A percentile compares a stretch with the other conserved stretches of the same genome.
Evolutionary conservation across 352 stramenopile genomes (phyloP).

Genomic region (Thraustochytrium sp.): DNA sequence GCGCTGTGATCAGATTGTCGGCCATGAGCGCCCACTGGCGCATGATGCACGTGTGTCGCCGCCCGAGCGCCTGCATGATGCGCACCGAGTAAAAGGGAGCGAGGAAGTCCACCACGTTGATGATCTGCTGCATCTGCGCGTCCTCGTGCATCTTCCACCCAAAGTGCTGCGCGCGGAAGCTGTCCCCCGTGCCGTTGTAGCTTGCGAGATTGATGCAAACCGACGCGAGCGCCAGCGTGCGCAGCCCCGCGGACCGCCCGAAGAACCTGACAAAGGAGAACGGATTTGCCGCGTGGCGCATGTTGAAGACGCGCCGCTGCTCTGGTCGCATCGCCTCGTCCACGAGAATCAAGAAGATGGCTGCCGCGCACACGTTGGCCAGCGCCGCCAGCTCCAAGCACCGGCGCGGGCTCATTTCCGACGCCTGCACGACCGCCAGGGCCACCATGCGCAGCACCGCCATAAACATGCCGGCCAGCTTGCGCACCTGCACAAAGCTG

Average conservation of each 20-base stretch:
- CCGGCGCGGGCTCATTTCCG: background rate
- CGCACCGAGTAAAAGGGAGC: conserved; percentile 1
- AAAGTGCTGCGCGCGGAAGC: background rate
- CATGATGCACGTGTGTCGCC: background rate
- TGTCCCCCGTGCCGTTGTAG: conserved; percentile 14
- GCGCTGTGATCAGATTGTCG: background rate
- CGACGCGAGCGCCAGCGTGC: background rate
- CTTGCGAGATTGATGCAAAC: background rate
- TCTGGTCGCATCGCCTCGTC: background rate
- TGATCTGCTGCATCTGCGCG: conserved; percentile 28
- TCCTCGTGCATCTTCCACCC: conserved; percentile 12
- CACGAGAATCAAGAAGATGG: background rate
- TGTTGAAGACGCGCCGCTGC: background rate
- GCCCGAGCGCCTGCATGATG: background rate
- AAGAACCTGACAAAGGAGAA: conserved; percentile 36
- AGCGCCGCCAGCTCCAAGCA: background rate
- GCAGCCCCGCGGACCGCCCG: background rate
- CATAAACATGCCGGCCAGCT: background rate
- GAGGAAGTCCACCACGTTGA: conserved; percentile 3
- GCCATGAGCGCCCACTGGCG: background rate
- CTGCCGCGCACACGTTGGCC: background rate
- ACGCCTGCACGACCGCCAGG: background rate
- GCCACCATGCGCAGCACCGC: background rate
- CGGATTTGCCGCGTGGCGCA: background rate
- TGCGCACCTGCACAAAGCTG: background rate